A percentile compares a stretch with the other conserved stretches of the same genome.
Evolutionary conservation across 352 stramenopile genomes (phyloP).

Genomic region (Chrysophaeum taylorii): DNA sequence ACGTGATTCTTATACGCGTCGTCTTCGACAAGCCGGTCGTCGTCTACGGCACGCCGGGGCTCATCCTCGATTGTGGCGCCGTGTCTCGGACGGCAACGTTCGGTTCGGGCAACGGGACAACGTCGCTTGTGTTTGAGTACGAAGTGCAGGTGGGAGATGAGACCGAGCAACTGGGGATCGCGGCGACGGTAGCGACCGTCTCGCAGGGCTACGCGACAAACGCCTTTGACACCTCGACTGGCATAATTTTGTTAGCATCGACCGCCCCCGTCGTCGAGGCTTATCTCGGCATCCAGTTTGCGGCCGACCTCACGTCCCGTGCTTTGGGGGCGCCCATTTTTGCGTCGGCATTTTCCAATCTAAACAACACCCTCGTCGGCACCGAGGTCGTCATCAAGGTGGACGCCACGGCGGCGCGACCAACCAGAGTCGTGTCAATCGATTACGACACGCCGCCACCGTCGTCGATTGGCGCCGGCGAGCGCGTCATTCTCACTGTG

Average conservation of each 20-base stretch:
- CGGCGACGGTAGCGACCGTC: not conserved
- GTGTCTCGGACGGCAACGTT: conserved; percentile 28
- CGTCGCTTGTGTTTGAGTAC: conserved; percentile 35
- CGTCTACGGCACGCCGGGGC: conserved; percentile 34
- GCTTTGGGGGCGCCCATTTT: too few species aligned
- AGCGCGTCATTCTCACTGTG: not conserved
- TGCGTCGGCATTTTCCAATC: too few species aligned
- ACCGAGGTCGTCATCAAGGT: too few species aligned
- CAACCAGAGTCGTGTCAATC: not conserved
- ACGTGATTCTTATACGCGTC: conserved; percentile 36
- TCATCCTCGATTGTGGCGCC: conserved; percentile 33
- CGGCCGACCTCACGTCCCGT: not conserved
- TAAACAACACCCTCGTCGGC: too few species aligned
- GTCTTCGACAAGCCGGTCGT: conserved; percentile 33
- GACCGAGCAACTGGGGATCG: conserved; percentile 33
- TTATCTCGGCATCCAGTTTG: not conserved
- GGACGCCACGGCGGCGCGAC: not conserved
- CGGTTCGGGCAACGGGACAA: conserved; percentile 27
- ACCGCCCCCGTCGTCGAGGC: not conserved
- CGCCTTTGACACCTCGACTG: not conserved
- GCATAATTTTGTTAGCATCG: not conserved
- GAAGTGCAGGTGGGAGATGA: conserved; percentile 27
- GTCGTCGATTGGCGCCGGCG: conserved; percentile 3
- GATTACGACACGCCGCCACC: not conserved
- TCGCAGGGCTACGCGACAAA: conserved; percentile 17